A percentile compares a stretch with the other conserved stretches of the same genome.
phyloP scores from a whole-genome alignment of 768 basidiomycete species.

The Kwoniella pini region DNA sequence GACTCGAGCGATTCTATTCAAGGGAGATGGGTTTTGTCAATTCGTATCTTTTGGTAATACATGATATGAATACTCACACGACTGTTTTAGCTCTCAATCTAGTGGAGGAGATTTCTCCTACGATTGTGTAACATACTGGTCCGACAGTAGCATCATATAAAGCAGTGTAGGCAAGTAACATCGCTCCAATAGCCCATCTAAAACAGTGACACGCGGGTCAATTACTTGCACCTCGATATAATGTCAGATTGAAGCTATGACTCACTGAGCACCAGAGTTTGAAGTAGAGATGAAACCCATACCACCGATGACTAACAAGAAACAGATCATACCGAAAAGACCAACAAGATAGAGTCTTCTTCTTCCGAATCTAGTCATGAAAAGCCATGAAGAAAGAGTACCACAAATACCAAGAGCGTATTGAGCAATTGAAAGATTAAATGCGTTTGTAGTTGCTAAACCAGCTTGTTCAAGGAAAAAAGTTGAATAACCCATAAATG shows the following conservation, averaged over 20 bases:
- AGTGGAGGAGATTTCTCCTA: slow-evolving; percentile 52
- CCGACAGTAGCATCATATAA: slow-evolving; percentile 43
- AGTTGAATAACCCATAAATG: slow-evolving; percentile 37
- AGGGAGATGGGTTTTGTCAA: too few species aligned
- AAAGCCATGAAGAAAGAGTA: slow-evolving; percentile 38
- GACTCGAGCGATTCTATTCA: slow-evolving; percentile 21
- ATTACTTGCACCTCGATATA: not conserved
- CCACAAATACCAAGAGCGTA: slow-evolving; percentile 43
- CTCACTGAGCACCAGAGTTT: slow-evolving; percentile 23
- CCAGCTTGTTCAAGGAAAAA: slow-evolving; percentile 50
- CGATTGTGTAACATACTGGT: slow-evolving; percentile 49
- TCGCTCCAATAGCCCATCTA: slow-evolving; percentile 48
- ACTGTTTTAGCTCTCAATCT: slow-evolving; percentile 54
- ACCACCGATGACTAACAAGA: slow-evolving; percentile 53
- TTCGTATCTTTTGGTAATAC: slow-evolving; percentile 1
- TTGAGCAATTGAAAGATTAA: slow-evolving; percentile 38
- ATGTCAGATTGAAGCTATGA: not conserved
- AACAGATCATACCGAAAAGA: slow-evolving; percentile 39
- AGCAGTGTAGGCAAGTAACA: slow-evolving; percentile 53
- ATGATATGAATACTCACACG: slow-evolving; percentile 32
- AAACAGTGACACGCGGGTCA: not conserved
- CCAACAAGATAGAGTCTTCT: slow-evolving; percentile 55
- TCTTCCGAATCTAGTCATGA: slow-evolving; percentile 51
- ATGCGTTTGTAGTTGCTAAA: slow-evolving; percentile 29
- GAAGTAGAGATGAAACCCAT: slow-evolving; percentile 39